Evolutionary conservation across 176 grass and related monocot species (phyloP).

Genomic region (Urochloa ruziziensis): DNA sequence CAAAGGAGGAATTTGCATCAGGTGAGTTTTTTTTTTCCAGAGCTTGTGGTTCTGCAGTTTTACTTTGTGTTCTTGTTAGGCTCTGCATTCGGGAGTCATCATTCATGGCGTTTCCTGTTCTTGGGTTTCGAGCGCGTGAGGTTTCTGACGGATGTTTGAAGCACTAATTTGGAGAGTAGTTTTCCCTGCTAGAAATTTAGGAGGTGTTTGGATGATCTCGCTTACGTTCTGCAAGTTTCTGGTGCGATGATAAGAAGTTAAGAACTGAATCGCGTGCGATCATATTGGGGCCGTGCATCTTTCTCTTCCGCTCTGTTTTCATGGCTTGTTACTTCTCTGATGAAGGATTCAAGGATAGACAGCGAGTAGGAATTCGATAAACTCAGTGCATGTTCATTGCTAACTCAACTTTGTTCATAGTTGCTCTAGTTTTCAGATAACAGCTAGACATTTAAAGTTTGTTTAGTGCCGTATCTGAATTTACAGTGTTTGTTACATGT

Average conservation of each 20-base stretch:
- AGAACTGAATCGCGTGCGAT: neutral
- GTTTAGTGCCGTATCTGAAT: neutral
- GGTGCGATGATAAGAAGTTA: neutral
- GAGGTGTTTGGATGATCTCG: neutral
- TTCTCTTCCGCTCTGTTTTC: neutral
- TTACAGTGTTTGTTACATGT: neutral
- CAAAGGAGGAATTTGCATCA: neutral
- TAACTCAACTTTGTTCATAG: neutral
- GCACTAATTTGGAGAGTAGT: neutral
- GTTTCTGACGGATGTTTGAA: neutral
- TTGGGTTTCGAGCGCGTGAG: neutral
- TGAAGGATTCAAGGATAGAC: no score
- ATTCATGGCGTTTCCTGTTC: neutral
- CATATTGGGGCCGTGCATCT: neutral
- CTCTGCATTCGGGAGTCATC: neutral
- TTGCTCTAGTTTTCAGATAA: neutral
- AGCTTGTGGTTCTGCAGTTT: neutral
- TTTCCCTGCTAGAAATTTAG: neutral
- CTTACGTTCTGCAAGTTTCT: neutral
- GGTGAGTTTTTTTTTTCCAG: slow-evolving; percentile 15
- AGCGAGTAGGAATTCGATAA: neutral
- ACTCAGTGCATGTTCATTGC: neutral
- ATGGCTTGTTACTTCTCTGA: neutral
- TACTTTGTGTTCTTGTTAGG: neutral
- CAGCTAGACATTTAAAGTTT: neutral